phyloP scores from a whole-genome alignment of 148 eudicot genomes.

The Rhododendron mucronatum region DNA sequence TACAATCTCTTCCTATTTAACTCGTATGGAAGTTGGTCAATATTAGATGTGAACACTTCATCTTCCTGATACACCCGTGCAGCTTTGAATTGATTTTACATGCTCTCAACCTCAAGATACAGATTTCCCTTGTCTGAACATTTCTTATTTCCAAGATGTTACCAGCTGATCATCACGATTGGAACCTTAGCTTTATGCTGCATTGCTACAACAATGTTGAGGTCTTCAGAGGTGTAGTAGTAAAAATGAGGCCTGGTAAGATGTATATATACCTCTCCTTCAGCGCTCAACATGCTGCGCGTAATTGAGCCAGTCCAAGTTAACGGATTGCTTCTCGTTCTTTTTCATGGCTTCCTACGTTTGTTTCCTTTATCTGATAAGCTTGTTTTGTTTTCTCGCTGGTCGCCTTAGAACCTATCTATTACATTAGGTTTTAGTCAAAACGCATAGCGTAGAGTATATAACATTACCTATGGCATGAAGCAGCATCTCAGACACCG shows the following conservation, averaged over 20 bases:
- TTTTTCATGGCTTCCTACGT: not conserved
- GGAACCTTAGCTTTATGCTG: slow-evolving; percentile 84
- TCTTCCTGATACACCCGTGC: not conserved
- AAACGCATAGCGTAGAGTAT: not conserved
- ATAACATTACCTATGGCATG: not conserved
- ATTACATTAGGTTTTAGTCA: no score
- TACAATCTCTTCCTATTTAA: not conserved
- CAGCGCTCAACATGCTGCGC: not conserved
- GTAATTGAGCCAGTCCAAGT: not conserved
- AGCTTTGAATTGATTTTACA: not conserved
- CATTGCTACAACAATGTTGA: slow-evolving; percentile 52
- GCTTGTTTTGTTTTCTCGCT: no score
- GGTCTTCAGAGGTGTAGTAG: slow-evolving; percentile 85
- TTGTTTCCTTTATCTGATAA: no score
- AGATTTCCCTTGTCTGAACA: slow-evolving; percentile 7
- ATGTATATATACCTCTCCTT: not conserved
- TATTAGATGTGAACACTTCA: not conserved
- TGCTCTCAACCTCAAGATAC: not conserved
- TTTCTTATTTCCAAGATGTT: slow-evolving; percentile 25
- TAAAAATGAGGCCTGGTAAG: slow-evolving; percentile 64
- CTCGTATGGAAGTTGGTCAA: not conserved
- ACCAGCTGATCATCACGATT: slow-evolving; percentile 64
- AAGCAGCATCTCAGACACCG: not conserved
- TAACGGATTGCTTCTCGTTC: not conserved
- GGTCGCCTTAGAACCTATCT: not conserved